Base-by-base conservation (phyloP, 257 asterid species). In the Plectranthus barbatus region DNA sequence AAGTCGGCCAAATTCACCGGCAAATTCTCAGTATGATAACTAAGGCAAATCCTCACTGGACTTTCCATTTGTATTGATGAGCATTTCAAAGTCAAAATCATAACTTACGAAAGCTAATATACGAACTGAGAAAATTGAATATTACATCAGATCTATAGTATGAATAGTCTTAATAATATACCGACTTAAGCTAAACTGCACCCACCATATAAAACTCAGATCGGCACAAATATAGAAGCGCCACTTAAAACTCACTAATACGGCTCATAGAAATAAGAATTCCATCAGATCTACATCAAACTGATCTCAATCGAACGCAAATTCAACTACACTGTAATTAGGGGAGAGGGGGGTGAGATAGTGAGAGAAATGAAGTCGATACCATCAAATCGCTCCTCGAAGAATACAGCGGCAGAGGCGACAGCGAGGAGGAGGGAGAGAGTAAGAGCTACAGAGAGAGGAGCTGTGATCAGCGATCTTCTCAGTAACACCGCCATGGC, bases 321-420 rank as follows among this genome's bases (percentile, higher is more conserved):
- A 69, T 62, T 65, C 41, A 51, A 29, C 46, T 10, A 46, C 14
- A 39, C 3, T 9, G 9, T 37, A 55, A 33, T 20, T 14, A 24
- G 8, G 23, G 17, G 24, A 54, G 42, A 10, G 13, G 41, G 20
- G 36, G 11, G 37, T 17, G 29, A 36, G 47, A 34, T 2, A 26
- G 31, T 26, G 31, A 5, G 26, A 53, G 37, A 49, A 31, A 41
- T 61, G 70, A 48, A 20, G 20, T 48, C 12, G 4, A 13, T 82
- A 92, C 99, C 99, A 17, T 80, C 73, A 45, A 92, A 92, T 12
- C 94, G 92, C 68, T 92, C 99, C 82, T 92, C 95, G 74, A 89
- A 92, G 81, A 92, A 73, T 5, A 89, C 89, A 58, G 71, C 75
- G 9, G 96, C 97, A 0, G 95, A 81, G 20, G 88, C 73, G 44